These are phyloP conservation scores for Botrytis paeoniae DNA, from an alignment of 2,329 filamentous ascomycete genomes.

Conservation along the genomic window DNA sequence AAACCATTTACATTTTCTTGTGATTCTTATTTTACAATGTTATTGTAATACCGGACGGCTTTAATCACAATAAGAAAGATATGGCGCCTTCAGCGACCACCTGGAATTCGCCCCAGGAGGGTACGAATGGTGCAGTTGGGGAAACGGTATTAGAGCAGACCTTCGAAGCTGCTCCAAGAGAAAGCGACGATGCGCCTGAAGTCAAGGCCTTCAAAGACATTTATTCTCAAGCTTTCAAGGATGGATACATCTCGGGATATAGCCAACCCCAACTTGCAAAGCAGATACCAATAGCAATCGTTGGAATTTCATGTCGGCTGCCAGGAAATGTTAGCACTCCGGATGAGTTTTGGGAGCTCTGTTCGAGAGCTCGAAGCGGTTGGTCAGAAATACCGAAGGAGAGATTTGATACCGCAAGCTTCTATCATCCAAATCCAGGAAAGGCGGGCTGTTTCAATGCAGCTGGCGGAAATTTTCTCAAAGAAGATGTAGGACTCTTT, in stretches of 20 bases:
- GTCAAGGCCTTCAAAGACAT: conserved; percentile 16
- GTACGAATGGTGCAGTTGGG: conserved; percentile 7
- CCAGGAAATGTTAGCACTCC: conserved; percentile 46
- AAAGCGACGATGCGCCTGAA: neutral
- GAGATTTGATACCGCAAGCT: conserved; percentile 16
- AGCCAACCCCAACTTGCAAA: conserved; percentile 16
- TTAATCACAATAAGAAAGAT: conserved; percentile 9
- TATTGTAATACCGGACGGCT: conserved; percentile 20
- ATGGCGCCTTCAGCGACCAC: conserved; percentile 36
- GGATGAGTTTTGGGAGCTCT: conserved; percentile 70
- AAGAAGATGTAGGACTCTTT: conserved; percentile 16
- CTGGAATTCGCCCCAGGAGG: conserved; percentile 28
- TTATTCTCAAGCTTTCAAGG: conserved; percentile 18
- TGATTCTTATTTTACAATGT: neutral
- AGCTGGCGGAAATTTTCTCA: conserved; percentile 12
- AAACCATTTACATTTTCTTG: neutral
- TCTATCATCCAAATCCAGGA: conserved; percentile 18
- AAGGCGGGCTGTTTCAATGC: conserved; percentile 19
- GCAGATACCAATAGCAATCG: conserved; percentile 44
- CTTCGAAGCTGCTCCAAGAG: neutral
- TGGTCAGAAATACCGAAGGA: conserved; percentile 21
- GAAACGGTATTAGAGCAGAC: conserved; percentile 5
- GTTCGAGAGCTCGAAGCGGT: conserved; percentile 55
- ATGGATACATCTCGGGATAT: conserved; percentile 19
- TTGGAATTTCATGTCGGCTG: conserved; percentile 52